Evolutionary conservation across 371 early-diverging fungal genomes (phyloP).

Genomic region (Mortierella sp.): DNA sequence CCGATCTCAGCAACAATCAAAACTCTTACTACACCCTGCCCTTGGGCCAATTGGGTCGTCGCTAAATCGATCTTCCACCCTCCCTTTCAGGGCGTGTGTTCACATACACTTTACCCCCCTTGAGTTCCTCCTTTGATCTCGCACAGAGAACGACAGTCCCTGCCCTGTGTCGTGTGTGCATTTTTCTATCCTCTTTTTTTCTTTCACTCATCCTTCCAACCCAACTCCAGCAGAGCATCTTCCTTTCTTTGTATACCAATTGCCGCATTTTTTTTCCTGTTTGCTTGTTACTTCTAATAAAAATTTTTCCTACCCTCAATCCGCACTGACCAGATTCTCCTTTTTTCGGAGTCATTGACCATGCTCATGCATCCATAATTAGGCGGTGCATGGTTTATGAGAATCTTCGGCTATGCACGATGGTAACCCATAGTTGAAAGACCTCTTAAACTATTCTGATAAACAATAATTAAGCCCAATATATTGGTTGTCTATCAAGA

Average conservation of each 20-base stretch:
- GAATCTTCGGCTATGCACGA: no score
- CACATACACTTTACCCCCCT: not conserved
- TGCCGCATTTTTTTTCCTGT: not conserved
- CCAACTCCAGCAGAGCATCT: not conserved
- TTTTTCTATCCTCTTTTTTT: not conserved
- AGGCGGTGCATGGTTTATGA: no score
- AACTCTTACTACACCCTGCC: constrained; percentile 55
- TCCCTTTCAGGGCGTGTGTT: no score
- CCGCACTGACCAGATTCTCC: not conserved
- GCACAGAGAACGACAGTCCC: not conserved
- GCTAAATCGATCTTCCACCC: constrained; percentile 14
- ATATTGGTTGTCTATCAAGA: no score
- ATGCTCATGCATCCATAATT: not conserved
- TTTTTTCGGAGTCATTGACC: not conserved
- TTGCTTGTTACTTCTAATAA: not conserved
- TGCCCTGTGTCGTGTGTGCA: not conserved
- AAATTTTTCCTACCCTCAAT: not conserved
- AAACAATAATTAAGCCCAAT: no score
- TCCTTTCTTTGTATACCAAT: not conserved
- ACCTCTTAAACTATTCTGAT: no score
- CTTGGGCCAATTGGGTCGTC: constrained; percentile 52
- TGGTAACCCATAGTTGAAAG: no score
- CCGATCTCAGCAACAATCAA: constrained; percentile 50
- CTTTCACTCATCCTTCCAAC: not conserved
- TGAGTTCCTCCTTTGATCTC: not conserved